Percentiles rank a stretch among this genome's conserved stretches.
Conservation (phyloP, 176 grass and related monocot genomes). For the Triticum timopheevii region DNA sequence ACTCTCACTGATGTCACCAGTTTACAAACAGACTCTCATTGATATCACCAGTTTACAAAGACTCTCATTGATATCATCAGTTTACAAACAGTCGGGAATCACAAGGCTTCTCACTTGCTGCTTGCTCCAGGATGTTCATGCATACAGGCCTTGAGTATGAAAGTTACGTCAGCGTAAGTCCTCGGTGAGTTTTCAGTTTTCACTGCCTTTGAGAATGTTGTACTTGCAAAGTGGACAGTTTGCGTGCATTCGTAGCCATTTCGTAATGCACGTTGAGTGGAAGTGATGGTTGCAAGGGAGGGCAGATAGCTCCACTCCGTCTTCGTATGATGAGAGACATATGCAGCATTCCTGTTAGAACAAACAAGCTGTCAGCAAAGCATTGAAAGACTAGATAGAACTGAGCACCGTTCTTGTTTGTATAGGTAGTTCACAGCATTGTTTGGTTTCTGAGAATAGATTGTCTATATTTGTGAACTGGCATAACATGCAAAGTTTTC, state of each 20-base stretch:
- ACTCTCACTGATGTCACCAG: background rate
- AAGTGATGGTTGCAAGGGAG: slow-evolving; percentile 96
- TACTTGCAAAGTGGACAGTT: slow-evolving; percentile 95
- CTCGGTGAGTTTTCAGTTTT: slow-evolving; percentile 40
- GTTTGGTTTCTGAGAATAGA: background rate
- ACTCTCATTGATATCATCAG: slow-evolving; percentile 15
- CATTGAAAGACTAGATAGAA: background rate
- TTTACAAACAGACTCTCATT: no score
- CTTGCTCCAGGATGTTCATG: slow-evolving; percentile 16
- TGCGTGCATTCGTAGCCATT: slow-evolving; percentile 83
- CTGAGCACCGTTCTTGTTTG: background rate
- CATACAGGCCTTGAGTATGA: background rate
- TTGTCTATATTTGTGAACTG: background rate
- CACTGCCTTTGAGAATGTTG: slow-evolving; percentile 81
- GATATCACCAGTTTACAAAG: slow-evolving; percentile 18
- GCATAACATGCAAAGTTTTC: background rate
- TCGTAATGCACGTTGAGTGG: slow-evolving; percentile 75
- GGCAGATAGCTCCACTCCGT: slow-evolving; percentile 68
- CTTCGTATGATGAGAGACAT: slow-evolving; percentile 73
- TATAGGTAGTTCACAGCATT: background rate
- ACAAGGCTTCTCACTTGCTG: slow-evolving; percentile 3
- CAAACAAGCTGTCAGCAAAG: slow-evolving; percentile 23
- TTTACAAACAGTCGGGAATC: slow-evolving; percentile 11
- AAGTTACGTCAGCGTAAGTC: slow-evolving; percentile 40
- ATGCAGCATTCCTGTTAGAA: slow-evolving; percentile 74